A percentile compares a stretch with the other conserved stretches of the same genome.
These are phyloP conservation scores for Fusarium fracticaudum DNA, from an alignment of 2,329 filamentous ascomycete species.

Conservation along the genomic window DNA sequence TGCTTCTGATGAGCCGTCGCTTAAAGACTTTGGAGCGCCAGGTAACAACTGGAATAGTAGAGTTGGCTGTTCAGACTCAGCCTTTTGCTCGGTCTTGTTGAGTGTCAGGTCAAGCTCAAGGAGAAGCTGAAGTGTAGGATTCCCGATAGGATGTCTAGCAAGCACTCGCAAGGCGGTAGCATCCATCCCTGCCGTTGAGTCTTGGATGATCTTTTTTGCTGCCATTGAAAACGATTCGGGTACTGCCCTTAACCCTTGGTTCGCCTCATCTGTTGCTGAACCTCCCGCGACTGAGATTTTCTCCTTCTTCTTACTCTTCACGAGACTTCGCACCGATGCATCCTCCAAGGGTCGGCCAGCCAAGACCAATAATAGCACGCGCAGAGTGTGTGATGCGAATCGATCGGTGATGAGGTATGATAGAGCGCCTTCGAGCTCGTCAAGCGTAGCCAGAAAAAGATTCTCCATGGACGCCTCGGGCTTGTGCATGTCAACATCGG, in stretches of 20 bases:
- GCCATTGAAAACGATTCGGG: slow-evolving; percentile 82
- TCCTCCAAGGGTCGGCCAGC: slow-evolving; percentile 83
- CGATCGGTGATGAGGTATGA: slow-evolving; percentile 84
- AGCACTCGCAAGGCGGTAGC: slow-evolving; percentile 83
- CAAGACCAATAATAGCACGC: slow-evolving; percentile 85
- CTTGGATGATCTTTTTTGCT: slow-evolving; percentile 82
- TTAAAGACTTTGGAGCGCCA: slow-evolving; percentile 75
- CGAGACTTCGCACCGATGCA: slow-evolving; percentile 72
- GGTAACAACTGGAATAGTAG: slow-evolving; percentile 83
- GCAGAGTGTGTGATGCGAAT: slow-evolving; percentile 90
- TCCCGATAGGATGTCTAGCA: slow-evolving; percentile 88
- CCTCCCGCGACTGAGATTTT: slow-evolving; percentile 72
- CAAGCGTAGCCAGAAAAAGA: slow-evolving; percentile 82
- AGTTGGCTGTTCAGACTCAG: slow-evolving; percentile 52
- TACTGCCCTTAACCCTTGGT: slow-evolving; percentile 64
- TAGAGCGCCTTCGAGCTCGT: slow-evolving; percentile 88
- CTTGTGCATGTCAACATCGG: slow-evolving; percentile 54
- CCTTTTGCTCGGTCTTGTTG: slow-evolving; percentile 64
- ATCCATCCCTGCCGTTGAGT: slow-evolving; percentile 79
- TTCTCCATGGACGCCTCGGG: slow-evolving; percentile 78
- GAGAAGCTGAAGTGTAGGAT: slow-evolving; percentile 90
- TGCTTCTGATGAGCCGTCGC: slow-evolving; percentile 77
- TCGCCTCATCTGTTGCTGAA: slow-evolving; percentile 59
- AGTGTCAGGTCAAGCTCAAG: slow-evolving; percentile 85
- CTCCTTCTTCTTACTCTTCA: slow-evolving; percentile 95